phyloP scores from a whole-genome alignment of 148 eudicot genomes.

The Dysphania ambrosioides region DNA sequence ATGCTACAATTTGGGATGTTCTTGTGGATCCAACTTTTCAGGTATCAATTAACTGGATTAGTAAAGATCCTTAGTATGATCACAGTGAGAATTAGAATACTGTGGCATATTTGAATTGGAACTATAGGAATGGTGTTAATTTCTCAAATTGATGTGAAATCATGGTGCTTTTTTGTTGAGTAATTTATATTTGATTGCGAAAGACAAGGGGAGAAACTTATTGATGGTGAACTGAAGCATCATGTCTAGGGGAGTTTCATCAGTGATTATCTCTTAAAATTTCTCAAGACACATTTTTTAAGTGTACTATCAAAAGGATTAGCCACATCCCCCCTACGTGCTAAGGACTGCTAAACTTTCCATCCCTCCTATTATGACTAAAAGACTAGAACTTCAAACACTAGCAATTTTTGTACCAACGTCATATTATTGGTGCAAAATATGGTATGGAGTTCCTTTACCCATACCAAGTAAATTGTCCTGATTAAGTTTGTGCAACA shows the following conservation, averaged over 20 bases:
- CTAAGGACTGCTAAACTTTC: neutral
- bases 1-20: conserved; percentile 99
- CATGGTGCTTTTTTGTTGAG: neutral
- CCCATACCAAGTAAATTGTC: neutral
- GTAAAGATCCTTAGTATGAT: conserved; percentile 8
- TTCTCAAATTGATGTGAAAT: neutral
- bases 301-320: neutral
- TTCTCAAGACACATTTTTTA: neutral
- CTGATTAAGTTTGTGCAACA: neutral
- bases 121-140: neutral
- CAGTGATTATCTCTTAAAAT: neutral
- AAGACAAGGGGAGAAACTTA: neutral
- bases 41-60: conserved; percentile 39
- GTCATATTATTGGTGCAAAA: no score
- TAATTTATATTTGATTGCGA: neutral
- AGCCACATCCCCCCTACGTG: neutral
- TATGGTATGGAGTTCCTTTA: no score
- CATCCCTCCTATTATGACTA: neutral
- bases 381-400: neutral
- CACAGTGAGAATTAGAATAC: neutral
- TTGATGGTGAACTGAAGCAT: neutral
- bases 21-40: conserved; percentile 95
- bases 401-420: neutral
- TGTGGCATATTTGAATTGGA: neutral
- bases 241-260: neutral